Base-by-base conservation (phyloP, 306 rosid genomes). In the Prunus kanzakura region DNA sequence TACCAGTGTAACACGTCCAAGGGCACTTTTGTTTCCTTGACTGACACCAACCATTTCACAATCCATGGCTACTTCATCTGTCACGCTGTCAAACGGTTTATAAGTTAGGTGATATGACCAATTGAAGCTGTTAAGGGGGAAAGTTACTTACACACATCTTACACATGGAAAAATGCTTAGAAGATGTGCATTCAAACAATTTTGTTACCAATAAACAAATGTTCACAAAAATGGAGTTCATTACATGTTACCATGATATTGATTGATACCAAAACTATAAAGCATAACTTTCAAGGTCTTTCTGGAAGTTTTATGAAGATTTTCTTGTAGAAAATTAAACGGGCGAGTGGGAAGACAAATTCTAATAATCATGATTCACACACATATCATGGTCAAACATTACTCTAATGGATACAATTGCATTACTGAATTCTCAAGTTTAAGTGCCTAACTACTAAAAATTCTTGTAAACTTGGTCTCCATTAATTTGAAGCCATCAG, bases 41-140 rank as follows among this genome's bases (percentile, higher is more conserved):
- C 92, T 85, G 38, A 95, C 93, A 4, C 99, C 99, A 5, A 95
- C 99, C 99, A 95, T 95, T 88, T 95, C 97, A 77, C 97, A 95
- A 84, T 95, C 98, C 92, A 92, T 95, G 86, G 81, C 97, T 74
- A 95, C 86, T 57, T 81, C 88, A 89, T 91, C 93, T 49, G 97
- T 95, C 81, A 95, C 67, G 80, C 99, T 95, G 96, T 79, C 89
- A 88, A 78, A 84, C 75, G 76, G 74, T 81, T 86, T 67, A 80
- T 65, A 69, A 11, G 79, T 73, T 85, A 79, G 84, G 78, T 20
- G 45, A 49, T 6, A 51, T 2, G 16, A 27, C 13, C 32, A 56
- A 61, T 71, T 69, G 20, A 58, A 60, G 58, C 18, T 6, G 16
- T 62, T 15, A 9, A 11, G 50, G 11, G 11, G 4, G 32, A 56